These are phyloP conservation scores for Claviceps humidiphila DNA, from an alignment of 2,329 filamentous ascomycete genomes.

Conservation along the genomic window DNA sequence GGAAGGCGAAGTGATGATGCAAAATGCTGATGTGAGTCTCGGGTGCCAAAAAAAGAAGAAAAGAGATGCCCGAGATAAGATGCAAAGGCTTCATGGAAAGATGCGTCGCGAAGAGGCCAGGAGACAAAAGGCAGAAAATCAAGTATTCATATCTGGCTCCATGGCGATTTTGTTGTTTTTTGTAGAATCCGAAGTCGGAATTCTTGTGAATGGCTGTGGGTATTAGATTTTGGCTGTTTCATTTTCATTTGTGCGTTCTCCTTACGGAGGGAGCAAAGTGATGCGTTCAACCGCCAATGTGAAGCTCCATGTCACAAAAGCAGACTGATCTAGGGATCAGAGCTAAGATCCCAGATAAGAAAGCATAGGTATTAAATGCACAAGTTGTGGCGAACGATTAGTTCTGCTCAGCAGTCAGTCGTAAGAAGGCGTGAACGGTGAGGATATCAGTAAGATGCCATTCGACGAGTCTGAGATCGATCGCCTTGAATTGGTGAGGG, in stretches of 20 bases:
- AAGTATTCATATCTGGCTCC: not conserved
- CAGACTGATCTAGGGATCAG: not conserved
- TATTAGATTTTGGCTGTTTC: not conserved
- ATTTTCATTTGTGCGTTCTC: not conserved
- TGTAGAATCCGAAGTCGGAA: not conserved
- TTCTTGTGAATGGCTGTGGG: not conserved
- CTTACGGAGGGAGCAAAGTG: not conserved
- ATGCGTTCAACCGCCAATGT: conserved; percentile 1
- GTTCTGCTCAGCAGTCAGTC: conserved; percentile 16
- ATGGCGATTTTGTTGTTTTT: not conserved
- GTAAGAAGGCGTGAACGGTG: conserved; percentile 8
- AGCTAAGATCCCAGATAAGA: conserved; percentile 4
- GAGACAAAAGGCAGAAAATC: not conserved
- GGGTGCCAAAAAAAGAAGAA: not conserved
- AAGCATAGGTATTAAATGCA: conserved; percentile 13
- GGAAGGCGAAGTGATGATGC: not conserved
- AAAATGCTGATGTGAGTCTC: conserved; percentile 4
- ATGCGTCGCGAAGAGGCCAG: not conserved
- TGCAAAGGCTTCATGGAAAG: not conserved
- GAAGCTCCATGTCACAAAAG: conserved; percentile 1
- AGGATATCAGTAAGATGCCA: conserved; percentile 46
- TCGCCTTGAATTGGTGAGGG: conserved; percentile 33
- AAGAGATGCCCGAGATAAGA: not conserved
- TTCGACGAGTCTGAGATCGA: conserved; percentile 42
- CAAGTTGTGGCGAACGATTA: conserved; percentile 5